These are phyloP conservation scores for Marsdenia floribunda DNA, from an alignment of 257 asterid genomes.

Conservation along the genomic window DNA sequence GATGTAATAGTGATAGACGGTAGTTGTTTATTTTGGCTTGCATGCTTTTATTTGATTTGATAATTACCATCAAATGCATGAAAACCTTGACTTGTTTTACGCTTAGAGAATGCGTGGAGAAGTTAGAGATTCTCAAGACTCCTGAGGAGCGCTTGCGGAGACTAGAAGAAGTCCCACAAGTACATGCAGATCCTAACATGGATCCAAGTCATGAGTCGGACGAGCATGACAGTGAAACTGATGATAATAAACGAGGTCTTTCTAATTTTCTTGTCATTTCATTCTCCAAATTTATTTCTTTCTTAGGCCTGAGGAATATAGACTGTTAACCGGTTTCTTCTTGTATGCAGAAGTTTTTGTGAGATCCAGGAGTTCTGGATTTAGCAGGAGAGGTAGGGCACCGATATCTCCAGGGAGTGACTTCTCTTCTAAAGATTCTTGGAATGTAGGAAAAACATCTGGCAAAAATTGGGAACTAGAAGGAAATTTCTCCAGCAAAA, in stretches of 20 bases:
- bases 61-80: background rate
- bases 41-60: background rate
- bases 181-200: slow-evolving; percentile 93
- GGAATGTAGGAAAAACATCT: slow-evolving; percentile 43
- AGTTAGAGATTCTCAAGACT: slow-evolving; percentile 78
- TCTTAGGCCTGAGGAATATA: slow-evolving; percentile 5
- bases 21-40: background rate
- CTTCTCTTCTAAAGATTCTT: slow-evolving; percentile 52
- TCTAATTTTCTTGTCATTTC: slow-evolving; percentile 13
- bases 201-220: slow-evolving; percentile 88
- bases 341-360: slow-evolving; percentile 53
- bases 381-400: slow-evolving; percentile 68
- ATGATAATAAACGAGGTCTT: slow-evolving; percentile 68
- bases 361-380: slow-evolving; percentile 59
- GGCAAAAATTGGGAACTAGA: slow-evolving; percentile 43
- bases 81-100: slow-evolving; percentile 67
- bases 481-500: slow-evolving; percentile 42
- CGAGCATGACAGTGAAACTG: slow-evolving; percentile 68
- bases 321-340: slow-evolving; percentile 7
- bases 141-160: slow-evolving; percentile 94
- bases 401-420: slow-evolving; percentile 70
- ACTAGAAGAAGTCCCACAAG: slow-evolving; percentile 78
- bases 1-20: background rate
- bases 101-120: slow-evolving; percentile 98
- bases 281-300: slow-evolving; percentile 4